Evolutionary conservation across 139 green algal genomes (phyloP).

Genomic region (Chlamydomonas schloesseri): DNA sequence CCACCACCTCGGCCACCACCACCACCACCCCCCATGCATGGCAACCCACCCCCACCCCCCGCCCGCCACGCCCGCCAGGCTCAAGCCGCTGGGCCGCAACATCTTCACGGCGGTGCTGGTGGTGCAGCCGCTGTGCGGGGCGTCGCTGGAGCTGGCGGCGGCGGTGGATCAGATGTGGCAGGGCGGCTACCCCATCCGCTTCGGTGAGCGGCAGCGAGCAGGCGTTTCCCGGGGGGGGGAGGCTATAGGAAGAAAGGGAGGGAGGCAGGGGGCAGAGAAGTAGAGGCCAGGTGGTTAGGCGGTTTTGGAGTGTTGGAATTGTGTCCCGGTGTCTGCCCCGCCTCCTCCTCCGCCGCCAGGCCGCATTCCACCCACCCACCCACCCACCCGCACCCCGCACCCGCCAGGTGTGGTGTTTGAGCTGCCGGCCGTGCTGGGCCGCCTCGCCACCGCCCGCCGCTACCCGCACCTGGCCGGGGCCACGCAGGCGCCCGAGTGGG

Average conservation of each 20-base stretch:
- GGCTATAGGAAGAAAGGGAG: background rate
- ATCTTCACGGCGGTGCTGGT: constrained; percentile 78
- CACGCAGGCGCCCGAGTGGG: background rate
- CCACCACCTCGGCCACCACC: background rate
- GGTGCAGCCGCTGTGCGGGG: constrained; percentile 67
- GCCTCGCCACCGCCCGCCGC: background rate
- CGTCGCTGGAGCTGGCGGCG: constrained; percentile 42
- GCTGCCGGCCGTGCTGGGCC: background rate
- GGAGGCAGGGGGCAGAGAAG: background rate
- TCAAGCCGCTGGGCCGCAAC: constrained; percentile 75
- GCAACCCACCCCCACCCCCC: background rate
- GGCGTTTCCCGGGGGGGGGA: background rate
- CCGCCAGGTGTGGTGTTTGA: constrained; percentile 32
- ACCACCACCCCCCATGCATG: too few species aligned
- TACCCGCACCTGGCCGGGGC: background rate
- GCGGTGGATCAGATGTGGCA: constrained; percentile 52
- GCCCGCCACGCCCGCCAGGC: constrained; percentile 23
- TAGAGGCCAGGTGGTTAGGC: background rate
- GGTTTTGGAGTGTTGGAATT: background rate
- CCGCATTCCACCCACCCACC: too few species aligned
- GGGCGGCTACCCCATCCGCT: constrained; percentile 42
- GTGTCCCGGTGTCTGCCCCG: too few species aligned
- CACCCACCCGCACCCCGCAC: background rate
- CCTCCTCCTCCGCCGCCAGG: too few species aligned
- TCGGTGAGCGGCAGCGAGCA: constrained; percentile 22